These are phyloP conservation scores for Colletotrichum chrysophilum DNA, from an alignment of 2,329 filamentous ascomycete species.

Conservation along the genomic window DNA sequence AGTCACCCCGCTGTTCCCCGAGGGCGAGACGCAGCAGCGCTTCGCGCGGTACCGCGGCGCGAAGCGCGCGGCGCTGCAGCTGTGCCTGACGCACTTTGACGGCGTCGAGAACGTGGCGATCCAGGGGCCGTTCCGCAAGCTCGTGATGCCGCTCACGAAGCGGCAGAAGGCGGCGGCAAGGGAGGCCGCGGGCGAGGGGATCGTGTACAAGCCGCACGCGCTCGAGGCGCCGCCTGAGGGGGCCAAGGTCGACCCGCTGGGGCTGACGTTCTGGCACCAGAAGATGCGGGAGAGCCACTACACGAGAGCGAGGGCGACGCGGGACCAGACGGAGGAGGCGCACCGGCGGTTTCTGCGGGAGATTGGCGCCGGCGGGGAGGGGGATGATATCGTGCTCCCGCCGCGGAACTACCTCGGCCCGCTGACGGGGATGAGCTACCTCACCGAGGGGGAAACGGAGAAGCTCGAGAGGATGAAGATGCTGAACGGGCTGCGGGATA, in stretches of 20 bases:
- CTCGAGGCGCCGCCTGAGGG: constrained; percentile 1
- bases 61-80: constrained; percentile 51
- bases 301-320: constrained; percentile 26
- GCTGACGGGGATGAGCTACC: constrained; percentile 25
- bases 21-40: constrained; percentile 24
- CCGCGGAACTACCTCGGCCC: constrained; percentile 36
- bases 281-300: constrained; percentile 27
- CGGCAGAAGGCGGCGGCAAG: constrained; percentile 21
- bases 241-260: constrained; percentile 31
- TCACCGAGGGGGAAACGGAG: constrained; percentile 28
- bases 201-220: constrained; percentile 17
- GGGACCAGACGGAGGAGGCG: constrained; percentile 24
- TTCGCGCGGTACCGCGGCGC: constrained; percentile 45
- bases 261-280: constrained; percentile 33
- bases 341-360: constrained; percentile 18
- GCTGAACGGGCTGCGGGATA: constrained; percentile 22
- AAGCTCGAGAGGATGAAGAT: constrained; percentile 30
- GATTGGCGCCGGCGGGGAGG: neutral
- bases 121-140: constrained; percentile 39
- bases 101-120: constrained; percentile 41
- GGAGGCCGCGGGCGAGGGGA: neutral
- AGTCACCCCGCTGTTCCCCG: constrained; percentile 7
- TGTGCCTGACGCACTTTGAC: constrained; percentile 41
- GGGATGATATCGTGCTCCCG: constrained; percentile 20
- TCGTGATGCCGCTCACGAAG: constrained; percentile 38